Evolutionary conservation across 1,139 yeast species (phyloP).

Genomic region (Entelexis paramagnoliae): DNA sequence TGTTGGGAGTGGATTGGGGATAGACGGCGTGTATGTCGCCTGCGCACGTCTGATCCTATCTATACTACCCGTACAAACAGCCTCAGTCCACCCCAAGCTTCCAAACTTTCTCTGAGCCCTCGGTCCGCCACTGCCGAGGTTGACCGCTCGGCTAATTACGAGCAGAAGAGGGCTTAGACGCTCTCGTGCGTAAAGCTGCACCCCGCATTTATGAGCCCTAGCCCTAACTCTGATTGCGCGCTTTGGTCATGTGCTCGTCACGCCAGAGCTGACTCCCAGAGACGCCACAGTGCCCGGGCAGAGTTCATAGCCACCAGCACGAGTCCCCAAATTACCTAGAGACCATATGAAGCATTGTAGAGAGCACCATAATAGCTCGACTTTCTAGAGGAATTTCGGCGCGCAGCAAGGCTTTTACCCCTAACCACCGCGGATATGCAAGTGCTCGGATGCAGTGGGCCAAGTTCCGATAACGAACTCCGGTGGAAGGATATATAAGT

Average conservation of each 20-base stretch:
- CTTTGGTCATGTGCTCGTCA: background rate
- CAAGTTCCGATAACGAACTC: background rate
- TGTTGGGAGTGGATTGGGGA: background rate
- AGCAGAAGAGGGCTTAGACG: background rate
- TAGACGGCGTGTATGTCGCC: background rate
- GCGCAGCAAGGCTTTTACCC: background rate
- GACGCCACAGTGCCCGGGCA: too few relatives aligned
- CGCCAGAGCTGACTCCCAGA: background rate
- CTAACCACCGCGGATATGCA: background rate
- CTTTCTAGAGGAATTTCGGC: background rate
- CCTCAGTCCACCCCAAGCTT: too few relatives aligned
- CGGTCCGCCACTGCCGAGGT: too few relatives aligned
- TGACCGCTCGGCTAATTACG: background rate
- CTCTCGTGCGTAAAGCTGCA: background rate
- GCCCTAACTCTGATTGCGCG: background rate
- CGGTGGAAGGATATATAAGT: too few relatives aligned
- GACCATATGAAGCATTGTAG: background rate
- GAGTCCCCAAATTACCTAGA: background rate
- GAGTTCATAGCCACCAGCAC: too few relatives aligned
- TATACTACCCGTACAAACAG: too few relatives aligned
- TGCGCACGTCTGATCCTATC: background rate
- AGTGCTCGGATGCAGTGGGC: background rate
- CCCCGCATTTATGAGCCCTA: background rate
- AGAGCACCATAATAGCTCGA: too few relatives aligned
- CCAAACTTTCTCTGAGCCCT: too few relatives aligned